A percentile compares a stretch with the other conserved stretches of the same genome.
phyloP scores from a whole-genome alignment of 805 yeast species.

The Komagataella pseudopastoris region DNA sequence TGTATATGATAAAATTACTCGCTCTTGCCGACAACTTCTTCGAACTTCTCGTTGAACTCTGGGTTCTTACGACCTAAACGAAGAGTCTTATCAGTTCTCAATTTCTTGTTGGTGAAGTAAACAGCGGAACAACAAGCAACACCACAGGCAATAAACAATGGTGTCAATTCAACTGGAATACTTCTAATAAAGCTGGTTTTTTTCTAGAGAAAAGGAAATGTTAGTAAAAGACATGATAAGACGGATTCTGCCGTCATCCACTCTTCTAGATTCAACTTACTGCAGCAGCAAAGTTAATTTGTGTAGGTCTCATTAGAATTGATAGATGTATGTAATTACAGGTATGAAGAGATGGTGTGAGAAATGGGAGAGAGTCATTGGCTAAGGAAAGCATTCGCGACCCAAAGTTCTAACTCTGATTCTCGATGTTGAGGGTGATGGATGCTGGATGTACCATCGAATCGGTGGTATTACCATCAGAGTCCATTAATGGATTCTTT shows the following conservation, averaged over 20 bases:
- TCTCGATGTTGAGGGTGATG: background rate
- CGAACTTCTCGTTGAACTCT: slow-evolving; percentile 20
- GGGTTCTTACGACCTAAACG: slow-evolving; percentile 37
- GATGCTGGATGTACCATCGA: background rate
- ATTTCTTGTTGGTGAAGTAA: slow-evolving; percentile 38
- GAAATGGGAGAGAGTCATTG: background rate
- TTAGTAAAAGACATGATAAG: slow-evolving; percentile 2
- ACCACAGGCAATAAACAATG: slow-evolving; percentile 19
- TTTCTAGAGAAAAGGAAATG: slow-evolving; percentile 3
- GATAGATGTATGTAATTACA: background rate
- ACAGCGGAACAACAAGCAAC: slow-evolving; percentile 19
- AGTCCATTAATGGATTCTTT: slow-evolving; percentile 24
- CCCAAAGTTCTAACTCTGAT: background rate
- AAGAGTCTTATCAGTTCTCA: slow-evolving; percentile 31
- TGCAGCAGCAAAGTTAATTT: slow-evolving; percentile 30
- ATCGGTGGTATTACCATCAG: background rate
- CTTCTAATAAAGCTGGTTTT: slow-evolving; percentile 10
- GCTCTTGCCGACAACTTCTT: slow-evolving; percentile 19
- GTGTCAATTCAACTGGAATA: slow-evolving; percentile 44
- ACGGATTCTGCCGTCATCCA: background rate
- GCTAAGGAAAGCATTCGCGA: background rate
- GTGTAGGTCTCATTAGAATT: slow-evolving; percentile 33
- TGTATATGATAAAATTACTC: slow-evolving; percentile 2
- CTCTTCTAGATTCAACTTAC: slow-evolving; percentile 16
- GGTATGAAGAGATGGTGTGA: background rate